These are phyloP conservation scores for Magnusiomyces suaveolens DNA, from an alignment of 1,139 yeast species.

Conservation along the genomic window DNA sequence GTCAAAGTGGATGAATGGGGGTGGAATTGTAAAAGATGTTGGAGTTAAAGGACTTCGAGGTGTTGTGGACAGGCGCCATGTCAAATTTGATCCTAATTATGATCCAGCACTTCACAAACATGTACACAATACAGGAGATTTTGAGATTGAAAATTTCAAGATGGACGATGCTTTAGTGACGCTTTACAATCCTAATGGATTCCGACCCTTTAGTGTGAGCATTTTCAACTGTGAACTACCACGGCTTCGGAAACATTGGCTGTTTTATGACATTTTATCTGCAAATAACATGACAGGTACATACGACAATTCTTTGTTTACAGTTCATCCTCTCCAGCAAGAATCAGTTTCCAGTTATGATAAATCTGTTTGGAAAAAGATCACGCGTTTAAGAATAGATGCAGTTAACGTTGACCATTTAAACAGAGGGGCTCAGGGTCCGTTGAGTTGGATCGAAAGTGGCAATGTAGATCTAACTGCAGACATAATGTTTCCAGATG, in stretches of 20 bases:
- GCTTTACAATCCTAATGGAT: constrained; percentile 66
- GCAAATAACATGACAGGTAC: constrained; percentile 84
- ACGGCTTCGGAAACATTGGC: constrained; percentile 80
- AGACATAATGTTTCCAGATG: constrained; percentile 72
- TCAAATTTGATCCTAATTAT: constrained; percentile 70
- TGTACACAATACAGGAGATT: constrained; percentile 73
- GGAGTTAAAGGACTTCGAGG: constrained; percentile 83
- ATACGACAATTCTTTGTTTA: constrained; percentile 85
- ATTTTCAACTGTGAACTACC: constrained; percentile 77
- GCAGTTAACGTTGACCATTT: constrained; percentile 78
- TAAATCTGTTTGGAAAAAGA: constrained; percentile 44
- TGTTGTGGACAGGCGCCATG: constrained; percentile 81
- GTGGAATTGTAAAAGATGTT: constrained; percentile 75
- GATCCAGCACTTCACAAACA: constrained; percentile 76
- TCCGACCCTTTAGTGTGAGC: constrained; percentile 78
- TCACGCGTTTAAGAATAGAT: constrained; percentile 76
- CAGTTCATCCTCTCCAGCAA: constrained; percentile 68
- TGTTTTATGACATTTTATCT: constrained; percentile 74
- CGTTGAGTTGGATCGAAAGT: constrained; percentile 90
- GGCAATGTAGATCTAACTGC: constrained; percentile 92
- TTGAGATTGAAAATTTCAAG: constrained; percentile 73
- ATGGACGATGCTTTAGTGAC: constrained; percentile 81
- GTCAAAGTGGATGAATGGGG: constrained; percentile 80
- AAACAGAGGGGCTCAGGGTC: constrained; percentile 76
- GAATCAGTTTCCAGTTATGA: constrained; percentile 14